Evolutionary conservation across 345 rosid genomes (phyloP).

Genomic region (Anastatica hierochuntica): DNA sequence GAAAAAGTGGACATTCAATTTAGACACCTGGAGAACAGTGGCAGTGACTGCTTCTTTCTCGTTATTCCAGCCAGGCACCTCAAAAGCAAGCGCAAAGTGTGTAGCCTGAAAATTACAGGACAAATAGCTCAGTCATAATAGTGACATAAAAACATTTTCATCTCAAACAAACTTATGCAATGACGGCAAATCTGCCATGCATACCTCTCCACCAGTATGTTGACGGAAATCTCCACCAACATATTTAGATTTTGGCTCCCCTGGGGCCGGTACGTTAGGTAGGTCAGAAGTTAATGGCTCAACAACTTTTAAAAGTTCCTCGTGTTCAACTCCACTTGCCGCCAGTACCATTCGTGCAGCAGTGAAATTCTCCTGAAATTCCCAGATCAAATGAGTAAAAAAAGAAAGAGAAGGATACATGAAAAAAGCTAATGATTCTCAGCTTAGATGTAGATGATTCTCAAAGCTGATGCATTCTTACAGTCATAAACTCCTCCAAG

Average conservation of each 20-base stretch:
- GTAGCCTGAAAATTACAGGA: conserved; percentile 31
- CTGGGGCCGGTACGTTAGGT: conserved; percentile 27
- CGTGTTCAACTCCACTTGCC: conserved; percentile 62
- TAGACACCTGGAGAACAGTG: conserved; percentile 66
- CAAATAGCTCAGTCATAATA: background rate
- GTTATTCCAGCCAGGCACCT: conserved; percentile 62
- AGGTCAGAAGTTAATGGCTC: conserved; percentile 67
- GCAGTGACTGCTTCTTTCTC: conserved; percentile 51
- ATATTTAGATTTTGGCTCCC: conserved; percentile 46
- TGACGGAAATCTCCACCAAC: conserved; percentile 68
- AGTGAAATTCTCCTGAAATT: conserved; percentile 51
- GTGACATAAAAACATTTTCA: background rate
- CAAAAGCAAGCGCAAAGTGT: conserved; percentile 71
- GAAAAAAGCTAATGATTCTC: background rate
- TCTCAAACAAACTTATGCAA: conserved; percentile 6
- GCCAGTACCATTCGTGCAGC: conserved; percentile 68
- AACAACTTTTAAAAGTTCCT: conserved; percentile 47
- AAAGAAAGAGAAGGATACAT: background rate
- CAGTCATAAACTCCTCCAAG: conserved; percentile 57
- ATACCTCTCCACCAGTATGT: conserved; percentile 52
- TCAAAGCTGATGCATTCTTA: conserved; percentile 25
- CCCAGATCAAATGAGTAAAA: conserved; percentile 11
- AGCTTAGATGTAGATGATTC: background rate
- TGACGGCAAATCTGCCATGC: background rate
- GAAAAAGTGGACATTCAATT: background rate